A percentile compares a stretch with the other conserved stretches of the same genome.
These are phyloP conservation scores for Epicoccum nigrum DNA, from an alignment of 2,329 filamentous ascomycete genomes.

Conservation along the genomic window DNA sequence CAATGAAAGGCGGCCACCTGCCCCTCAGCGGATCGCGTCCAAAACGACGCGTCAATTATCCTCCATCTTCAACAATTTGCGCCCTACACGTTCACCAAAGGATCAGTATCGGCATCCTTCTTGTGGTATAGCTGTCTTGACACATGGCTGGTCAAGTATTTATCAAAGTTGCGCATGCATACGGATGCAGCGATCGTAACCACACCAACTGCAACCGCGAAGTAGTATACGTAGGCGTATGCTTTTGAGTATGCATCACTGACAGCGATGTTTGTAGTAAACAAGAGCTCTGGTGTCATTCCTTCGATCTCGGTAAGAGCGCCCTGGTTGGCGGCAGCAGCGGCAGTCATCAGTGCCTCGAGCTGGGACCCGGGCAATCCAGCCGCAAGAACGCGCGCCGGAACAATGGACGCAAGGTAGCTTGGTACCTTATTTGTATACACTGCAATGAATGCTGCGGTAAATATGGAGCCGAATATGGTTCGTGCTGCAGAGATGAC, in stretches of 20 bases:
- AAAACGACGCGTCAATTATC: too few relatives aligned
- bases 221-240: constrained; percentile 33
- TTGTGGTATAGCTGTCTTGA: constrained; percentile 21
- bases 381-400: constrained; percentile 17
- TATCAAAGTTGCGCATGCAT: constrained; percentile 27
- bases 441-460: constrained; percentile 29
- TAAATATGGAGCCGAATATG: constrained; percentile 26
- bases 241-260: constrained; percentile 22
- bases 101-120: constrained; percentile 11
- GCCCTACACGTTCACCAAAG: constrained; percentile 8
- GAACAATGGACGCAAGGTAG: constrained; percentile 20
- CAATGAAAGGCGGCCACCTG: too few relatives aligned
- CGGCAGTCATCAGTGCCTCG: constrained; percentile 20
- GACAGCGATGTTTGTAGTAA: constrained; percentile 18
- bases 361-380: constrained; percentile 24
- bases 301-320: constrained; percentile 11
- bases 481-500: constrained; percentile 23
- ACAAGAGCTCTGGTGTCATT: constrained; percentile 22
- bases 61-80: not conserved
- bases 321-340: constrained; percentile 17
- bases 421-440: constrained; percentile 28
- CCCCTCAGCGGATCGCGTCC: too few relatives aligned
- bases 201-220: constrained; percentile 23
- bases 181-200: constrained; percentile 20
- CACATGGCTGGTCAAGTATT: constrained; percentile 28